phyloP scores from a whole-genome alignment of 2,329 filamentous ascomycete genomes.

The Macrophomina pseudophaseolina region DNA sequence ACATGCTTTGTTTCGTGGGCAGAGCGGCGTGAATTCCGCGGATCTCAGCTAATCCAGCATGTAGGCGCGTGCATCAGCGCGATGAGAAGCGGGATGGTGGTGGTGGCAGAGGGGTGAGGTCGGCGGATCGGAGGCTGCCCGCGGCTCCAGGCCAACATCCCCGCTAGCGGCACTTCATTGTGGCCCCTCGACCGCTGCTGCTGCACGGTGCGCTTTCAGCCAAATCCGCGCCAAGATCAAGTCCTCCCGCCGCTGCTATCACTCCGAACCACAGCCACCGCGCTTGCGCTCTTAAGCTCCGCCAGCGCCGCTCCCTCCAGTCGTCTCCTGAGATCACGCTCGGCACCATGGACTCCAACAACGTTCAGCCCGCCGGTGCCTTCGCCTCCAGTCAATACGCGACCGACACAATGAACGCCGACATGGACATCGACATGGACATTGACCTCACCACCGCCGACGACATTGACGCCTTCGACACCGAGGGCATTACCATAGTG shows the following conservation, averaged over 20 bases:
- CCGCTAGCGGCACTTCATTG: not conserved
- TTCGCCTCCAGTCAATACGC: not conserved
- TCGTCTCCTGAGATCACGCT: not conserved
- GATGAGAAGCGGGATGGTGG: not conserved
- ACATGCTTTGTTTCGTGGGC: conserved; percentile 15
- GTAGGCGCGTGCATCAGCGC: conserved; percentile 7
- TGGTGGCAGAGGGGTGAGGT: not conserved
- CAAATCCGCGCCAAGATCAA: not conserved
- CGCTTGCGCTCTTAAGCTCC: conserved; percentile 11
- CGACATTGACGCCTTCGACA: conserved; percentile 33
- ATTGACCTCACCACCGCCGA: conserved; percentile 40
- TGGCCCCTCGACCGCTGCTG: not conserved
- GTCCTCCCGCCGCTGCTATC: not conserved
- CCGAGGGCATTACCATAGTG: conserved; percentile 34
- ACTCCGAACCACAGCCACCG: not conserved
- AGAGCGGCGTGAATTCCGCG: not conserved
- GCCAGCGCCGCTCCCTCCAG: conserved; percentile 1
- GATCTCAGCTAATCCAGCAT: not conserved
- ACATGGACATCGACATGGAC: conserved; percentile 42
- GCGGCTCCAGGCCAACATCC: not conserved
- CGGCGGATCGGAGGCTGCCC: conserved; percentile 3
- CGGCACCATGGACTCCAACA: conserved; percentile 20
- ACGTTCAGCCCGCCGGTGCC: conserved; percentile 19
- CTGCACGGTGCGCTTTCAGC: not conserved
- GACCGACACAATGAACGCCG: conserved; percentile 14